Base-by-base conservation (phyloP, 1,284 basidiomycete genomes). In the Ustilago lituana region DNA sequence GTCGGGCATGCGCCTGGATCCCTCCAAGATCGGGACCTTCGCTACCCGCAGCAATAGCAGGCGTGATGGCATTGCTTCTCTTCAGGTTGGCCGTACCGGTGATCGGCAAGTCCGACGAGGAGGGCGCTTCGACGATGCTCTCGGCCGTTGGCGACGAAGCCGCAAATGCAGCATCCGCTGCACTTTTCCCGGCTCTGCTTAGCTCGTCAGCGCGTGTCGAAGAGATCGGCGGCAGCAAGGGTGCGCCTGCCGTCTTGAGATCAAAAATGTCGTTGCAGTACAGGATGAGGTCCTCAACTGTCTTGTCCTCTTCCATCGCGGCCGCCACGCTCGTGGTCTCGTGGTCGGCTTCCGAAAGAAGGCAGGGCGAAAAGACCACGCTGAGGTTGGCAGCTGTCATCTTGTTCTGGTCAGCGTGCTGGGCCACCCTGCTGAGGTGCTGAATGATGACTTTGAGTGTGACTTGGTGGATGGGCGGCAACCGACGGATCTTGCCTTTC, bases 401-500 rank as follows among this genome's bases (percentile, higher is more conserved):
- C 84, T 96, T 97, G 83, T 96, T 98, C 81, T 87, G 87, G 19
- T 89, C 87, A 5, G 87, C 85, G 46, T 87, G 85, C 7, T 87
- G 84, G 2, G 89, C 88, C 5, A 98, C 88, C 22, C 89, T 87
- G 8, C 90, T 86, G 11, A 98, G 87, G 82, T 98, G 95, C 73
- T 95, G 91, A 15, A 96, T 84, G n/a, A 98, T 83, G 9, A 89
- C 87, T 72, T 89, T 91, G 73, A 98, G 87, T 0, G 93, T 94
- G 3, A 91, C 90, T 77, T 94, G 92, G 81, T 98, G 93, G 35
- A 97, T 89, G 0, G 88, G 84, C 0, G 94, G 91, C 59, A 79
- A 58, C 10, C 77, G 62, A 14, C 79, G 60, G 19, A 80, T 79
- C 27, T 78, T 64, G 23, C 76, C 76, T 55, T 81, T 81, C 40